Base-by-base conservation (phyloP, 805 yeast genomes). In the Pichia exigua region DNA sequence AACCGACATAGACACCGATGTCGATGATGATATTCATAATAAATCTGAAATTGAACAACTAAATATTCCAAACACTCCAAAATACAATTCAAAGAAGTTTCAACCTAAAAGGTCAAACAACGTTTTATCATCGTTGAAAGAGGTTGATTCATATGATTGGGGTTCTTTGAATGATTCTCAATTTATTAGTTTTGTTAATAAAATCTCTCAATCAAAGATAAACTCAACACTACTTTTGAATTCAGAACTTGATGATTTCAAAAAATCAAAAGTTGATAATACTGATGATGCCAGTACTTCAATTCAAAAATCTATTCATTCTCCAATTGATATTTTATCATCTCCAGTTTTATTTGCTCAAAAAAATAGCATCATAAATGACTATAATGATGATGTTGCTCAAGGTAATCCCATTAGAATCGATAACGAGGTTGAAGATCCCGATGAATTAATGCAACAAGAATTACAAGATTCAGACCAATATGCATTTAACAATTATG, bases 401-500 rank as follows among this genome's bases (percentile, higher is more conserved):
- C 42, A 42, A n/a, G 46, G 18, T 17, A 18, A 22, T 32, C 22
- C 20, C 13, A 15, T 10, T 17, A 45, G 27, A 3, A 20, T 42
- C 20, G 35, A 35, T 17, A 27, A 45, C 32, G 52, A 46, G 18
- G n/a, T 15, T 12, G 30, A 46, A 17, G 28, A 49, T n/a, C 51
- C 45, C 15, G 55, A 53, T 20, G 47, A 42, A 12, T 30, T 42
- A 11, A 50, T 41, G 17, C 47, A 44, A 12, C 22, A 39, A 12
- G 53, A 46, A 22, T 53, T 47, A 1, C 51, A 50, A 12, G 55
- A 52, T 40, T 54, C 65, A 6, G 51, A 65, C 2, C 69, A 65
- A 26, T 74, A 74, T 46, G 70, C 67, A 15, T 86, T 85, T 67
- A 89, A 89, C 3, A 89, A 82, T 54, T 84, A 79, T 60, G 78